These are phyloP conservation scores for Globisporangium iwayamae DNA, from an alignment of 352 stramenopile genomes.

Conservation along the genomic window DNA sequence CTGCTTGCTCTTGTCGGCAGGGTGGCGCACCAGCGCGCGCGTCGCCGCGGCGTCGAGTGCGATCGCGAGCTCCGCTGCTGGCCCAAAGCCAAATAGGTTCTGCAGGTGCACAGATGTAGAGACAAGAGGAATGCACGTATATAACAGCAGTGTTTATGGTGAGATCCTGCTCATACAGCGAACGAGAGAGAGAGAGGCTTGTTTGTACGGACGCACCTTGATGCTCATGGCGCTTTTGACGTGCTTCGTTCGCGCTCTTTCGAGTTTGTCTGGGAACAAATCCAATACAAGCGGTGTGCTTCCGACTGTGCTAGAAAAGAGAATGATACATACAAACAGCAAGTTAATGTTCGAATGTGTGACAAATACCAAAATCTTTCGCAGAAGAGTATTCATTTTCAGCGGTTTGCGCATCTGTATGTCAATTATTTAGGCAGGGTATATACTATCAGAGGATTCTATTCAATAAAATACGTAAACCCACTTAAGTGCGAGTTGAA, in stretches of 20 bases:
- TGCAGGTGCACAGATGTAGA: background rate
- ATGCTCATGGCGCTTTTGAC: conserved; percentile 12
- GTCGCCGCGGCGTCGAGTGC: conserved; percentile 13
- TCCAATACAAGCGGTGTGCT: too few relatives aligned
- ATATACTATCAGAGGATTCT: background rate
- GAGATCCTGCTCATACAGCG: background rate
- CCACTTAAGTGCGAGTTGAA: conserved; percentile 9
- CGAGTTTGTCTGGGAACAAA: too few relatives aligned
- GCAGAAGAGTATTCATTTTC: background rate
- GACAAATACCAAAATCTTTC: conserved; percentile 4
- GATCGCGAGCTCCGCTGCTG: conserved; percentile 16
- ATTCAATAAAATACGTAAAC: background rate
- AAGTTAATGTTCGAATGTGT: too few relatives aligned
- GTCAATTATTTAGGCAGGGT: background rate
- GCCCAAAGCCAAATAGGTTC: conserved; percentile 21
- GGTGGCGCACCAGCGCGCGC: conserved; percentile 15
- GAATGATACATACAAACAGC: too few relatives aligned
- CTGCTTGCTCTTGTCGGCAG: conserved; percentile 29
- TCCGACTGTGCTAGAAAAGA: too few relatives aligned
- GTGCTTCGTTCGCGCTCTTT: background rate
- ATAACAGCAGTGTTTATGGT: too few relatives aligned
- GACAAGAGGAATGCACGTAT: background rate
- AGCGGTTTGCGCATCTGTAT: background rate
- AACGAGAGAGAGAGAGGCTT: background rate
- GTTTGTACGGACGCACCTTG: conserved; percentile 4